phyloP scores from a whole-genome alignment of 179 eudicot genomes.

The Beta corolliflora region DNA sequence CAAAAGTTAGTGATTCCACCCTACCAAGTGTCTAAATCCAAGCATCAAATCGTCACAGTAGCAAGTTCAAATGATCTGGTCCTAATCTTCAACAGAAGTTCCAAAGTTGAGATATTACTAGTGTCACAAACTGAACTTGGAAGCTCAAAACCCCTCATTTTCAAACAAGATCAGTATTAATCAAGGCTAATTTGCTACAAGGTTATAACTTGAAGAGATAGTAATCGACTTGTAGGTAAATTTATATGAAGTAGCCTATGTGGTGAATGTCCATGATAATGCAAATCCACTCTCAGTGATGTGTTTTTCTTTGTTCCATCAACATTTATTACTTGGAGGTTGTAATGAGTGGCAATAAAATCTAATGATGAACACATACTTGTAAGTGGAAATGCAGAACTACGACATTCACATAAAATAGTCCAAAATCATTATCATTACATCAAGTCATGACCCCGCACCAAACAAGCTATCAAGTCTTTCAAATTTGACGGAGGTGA shows the following conservation, averaged over 20 bases:
- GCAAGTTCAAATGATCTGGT: background rate
- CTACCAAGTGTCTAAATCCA: constrained; percentile 17
- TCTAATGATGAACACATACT: background rate
- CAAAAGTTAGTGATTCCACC: background rate
- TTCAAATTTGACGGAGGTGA: background rate
- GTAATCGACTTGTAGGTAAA: background rate
- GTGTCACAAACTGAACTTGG: background rate
- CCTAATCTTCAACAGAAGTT: background rate
- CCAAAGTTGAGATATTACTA: background rate
- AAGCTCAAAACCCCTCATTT: background rate
- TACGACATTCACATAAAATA: background rate
- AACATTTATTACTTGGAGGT: background rate
- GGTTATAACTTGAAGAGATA: background rate
- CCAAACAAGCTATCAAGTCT: background rate
- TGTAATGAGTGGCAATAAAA: background rate
- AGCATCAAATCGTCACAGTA: background rate
- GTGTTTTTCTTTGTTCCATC: background rate
- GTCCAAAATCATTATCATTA: background rate
- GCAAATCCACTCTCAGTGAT: background rate
- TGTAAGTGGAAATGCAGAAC: background rate
- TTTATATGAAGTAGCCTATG: background rate
- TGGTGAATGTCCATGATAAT: background rate
- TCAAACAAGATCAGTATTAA: background rate
- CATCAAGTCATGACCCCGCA: background rate
- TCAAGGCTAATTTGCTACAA: background rate